A percentile compares a stretch with the other conserved stretches of the same genome.
Evolutionary conservation across 2,329 filamentous ascomycete species (phyloP).

Genomic region (Westerdykella aurantiaca): DNA sequence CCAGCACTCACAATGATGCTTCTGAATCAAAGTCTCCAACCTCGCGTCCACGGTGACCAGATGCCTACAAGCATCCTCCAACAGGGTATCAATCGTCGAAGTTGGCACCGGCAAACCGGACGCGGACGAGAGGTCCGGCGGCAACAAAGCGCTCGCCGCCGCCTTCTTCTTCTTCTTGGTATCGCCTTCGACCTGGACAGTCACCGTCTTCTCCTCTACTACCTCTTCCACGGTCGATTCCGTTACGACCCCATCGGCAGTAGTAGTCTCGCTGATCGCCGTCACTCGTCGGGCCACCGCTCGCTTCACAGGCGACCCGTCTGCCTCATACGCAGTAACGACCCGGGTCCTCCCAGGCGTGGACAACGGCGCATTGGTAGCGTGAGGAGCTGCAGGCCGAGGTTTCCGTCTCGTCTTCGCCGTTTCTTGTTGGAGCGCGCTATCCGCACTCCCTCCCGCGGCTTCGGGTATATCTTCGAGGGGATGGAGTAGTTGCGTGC

Average conservation of each 20-base stretch:
- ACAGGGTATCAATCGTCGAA: slow-evolving; percentile 63
- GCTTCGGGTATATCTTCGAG: slow-evolving; percentile 8
- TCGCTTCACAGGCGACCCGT: slow-evolving; percentile 1
- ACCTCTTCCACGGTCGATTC: neutral
- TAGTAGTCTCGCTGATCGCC: neutral
- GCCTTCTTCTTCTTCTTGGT: slow-evolving; percentile 40
- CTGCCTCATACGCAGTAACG: slow-evolving; percentile 35
- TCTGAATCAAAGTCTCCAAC: slow-evolving; percentile 65
- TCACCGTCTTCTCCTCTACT: neutral
- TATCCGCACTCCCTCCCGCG: neutral
- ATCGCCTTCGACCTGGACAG: slow-evolving; percentile 12
- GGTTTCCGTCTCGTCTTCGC: slow-evolving; percentile 23
- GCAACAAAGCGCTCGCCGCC: slow-evolving; percentile 30
- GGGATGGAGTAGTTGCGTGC: slow-evolving; percentile 19
- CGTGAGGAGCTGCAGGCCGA: slow-evolving; percentile 57
- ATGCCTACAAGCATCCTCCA: slow-evolving; percentile 70
- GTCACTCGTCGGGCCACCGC: neutral
- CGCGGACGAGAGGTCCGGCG: slow-evolving; percentile 23
- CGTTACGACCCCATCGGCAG: neutral
- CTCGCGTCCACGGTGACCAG: slow-evolving; percentile 67
- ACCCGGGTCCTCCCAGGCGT: slow-evolving; percentile 64
- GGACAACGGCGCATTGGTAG: slow-evolving; percentile 65
- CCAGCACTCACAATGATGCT: slow-evolving; percentile 57
- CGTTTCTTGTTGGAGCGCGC: neutral
- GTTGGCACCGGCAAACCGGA: slow-evolving; percentile 27